phyloP scores from a whole-genome alignment of 2,329 filamentous ascomycete species.

The Monosporascus ibericus region DNA sequence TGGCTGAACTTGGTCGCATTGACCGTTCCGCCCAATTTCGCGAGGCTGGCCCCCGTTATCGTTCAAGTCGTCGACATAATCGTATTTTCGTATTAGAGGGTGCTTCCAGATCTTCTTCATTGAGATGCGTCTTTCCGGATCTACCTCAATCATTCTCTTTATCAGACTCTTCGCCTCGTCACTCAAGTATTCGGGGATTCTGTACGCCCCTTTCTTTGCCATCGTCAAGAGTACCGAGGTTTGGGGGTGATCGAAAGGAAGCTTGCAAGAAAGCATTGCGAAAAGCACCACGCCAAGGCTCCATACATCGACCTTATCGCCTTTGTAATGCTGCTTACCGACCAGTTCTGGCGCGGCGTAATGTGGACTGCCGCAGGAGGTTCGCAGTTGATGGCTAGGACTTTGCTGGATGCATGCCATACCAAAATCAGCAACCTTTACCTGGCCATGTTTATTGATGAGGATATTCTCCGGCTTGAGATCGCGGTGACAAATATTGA shows the following conservation, averaged over 20 bases:
- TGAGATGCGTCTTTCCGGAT: conserved; percentile 72
- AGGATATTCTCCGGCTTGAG: conserved; percentile 97
- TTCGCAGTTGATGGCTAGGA: conserved; percentile 69
- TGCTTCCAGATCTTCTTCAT: conserved; percentile 82
- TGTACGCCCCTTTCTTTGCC: conserved; percentile 54
- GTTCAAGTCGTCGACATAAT: conserved; percentile 64
- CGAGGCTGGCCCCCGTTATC: conserved; percentile 46
- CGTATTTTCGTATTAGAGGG: conserved; percentile 78
- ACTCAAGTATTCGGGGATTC: conserved; percentile 57
- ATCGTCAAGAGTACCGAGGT: conserved; percentile 56
- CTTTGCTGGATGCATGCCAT: conserved; percentile 92
- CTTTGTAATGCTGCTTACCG: conserved; percentile 61
- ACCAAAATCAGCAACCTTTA: conserved; percentile 96
- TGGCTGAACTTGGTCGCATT: conserved; percentile 50
- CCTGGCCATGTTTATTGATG: conserved; percentile 64
- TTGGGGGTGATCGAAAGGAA: conserved; percentile 71
- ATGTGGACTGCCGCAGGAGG: conserved; percentile 92
- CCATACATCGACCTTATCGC: conserved; percentile 88
- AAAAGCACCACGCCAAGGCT: conserved; percentile 87
- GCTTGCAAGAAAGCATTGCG: conserved; percentile 73
- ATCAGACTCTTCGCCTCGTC: conserved; percentile 73
- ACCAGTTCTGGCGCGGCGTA: conserved; percentile 94
- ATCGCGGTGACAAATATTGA: conserved; percentile 94
- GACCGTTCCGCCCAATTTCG: conserved; percentile 54
- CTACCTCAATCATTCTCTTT: conserved; percentile 67